These are phyloP conservation scores for Puccinia triticina DNA, from an alignment of 1,284 basidiomycete species.

Conservation along the genomic window DNA sequence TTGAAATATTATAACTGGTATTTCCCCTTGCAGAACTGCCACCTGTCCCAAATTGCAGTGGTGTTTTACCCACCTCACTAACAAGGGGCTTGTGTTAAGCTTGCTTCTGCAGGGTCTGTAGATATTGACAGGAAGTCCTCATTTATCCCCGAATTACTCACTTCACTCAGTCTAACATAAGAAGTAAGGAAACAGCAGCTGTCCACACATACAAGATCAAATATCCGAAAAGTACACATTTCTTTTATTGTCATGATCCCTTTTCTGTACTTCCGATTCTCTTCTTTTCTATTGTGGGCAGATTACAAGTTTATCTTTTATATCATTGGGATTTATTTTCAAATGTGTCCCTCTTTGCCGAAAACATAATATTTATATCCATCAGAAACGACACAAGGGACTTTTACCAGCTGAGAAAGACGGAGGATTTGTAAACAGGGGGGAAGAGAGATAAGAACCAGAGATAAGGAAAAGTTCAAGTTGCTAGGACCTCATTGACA, in stretches of 20 bases:
- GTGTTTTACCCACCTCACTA: too few relatives aligned
- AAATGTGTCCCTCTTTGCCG: neutral
- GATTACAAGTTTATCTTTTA: neutral
- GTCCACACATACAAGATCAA: neutral
- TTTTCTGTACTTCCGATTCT: neutral
- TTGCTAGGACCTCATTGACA: slow-evolving; percentile 38
- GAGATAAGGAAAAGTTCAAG: neutral
- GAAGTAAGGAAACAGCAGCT: neutral
- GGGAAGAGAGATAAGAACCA: neutral
- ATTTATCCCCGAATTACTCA: too few relatives aligned
- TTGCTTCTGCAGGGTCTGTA: too few relatives aligned
- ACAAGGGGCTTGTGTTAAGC: too few relatives aligned
- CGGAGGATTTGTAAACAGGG: neutral
- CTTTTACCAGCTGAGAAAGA: neutral
- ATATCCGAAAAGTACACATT: neutral
- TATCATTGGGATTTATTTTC: neutral
- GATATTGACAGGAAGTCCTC: too few relatives aligned
- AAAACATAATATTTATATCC: neutral
- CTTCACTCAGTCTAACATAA: neutral
- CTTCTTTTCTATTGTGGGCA: neutral
- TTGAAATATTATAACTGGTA: too few relatives aligned
- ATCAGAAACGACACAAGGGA: neutral
- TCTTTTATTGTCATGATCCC: neutral
- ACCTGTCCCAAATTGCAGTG: too few relatives aligned
- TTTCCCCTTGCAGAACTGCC: too few relatives aligned